These are phyloP conservation scores for Spizellomyces punctatus DNA, from an alignment of 192 early-diverging fungal species.

Conservation along the genomic window DNA sequence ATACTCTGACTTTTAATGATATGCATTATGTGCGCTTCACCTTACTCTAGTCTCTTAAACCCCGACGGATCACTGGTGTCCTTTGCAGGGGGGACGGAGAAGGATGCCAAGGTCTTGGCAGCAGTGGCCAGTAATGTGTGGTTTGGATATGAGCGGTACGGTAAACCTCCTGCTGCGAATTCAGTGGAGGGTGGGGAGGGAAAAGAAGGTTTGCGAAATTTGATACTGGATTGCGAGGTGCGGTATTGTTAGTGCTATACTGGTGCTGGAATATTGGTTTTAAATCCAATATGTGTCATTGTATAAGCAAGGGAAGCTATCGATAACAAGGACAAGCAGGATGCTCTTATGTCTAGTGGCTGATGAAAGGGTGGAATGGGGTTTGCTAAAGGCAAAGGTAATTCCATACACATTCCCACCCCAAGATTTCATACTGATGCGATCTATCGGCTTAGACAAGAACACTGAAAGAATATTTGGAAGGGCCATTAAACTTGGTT, in stretches of 20 bases:
- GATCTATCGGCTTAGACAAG: no score
- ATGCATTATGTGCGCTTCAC: no score
- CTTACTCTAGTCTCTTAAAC: slow-evolving; percentile 36
- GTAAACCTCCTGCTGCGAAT: neutral
- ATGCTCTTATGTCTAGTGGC: slow-evolving; percentile 53
- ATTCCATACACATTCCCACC: no score
- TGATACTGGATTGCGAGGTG: slow-evolving; percentile 44
- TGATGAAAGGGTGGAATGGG: slow-evolving; percentile 43
- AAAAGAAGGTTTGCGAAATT: slow-evolving; percentile 35
- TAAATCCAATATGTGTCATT: neutral
- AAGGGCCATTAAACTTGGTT: no score
- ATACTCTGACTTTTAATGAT: neutral
- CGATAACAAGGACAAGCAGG: slow-evolving; percentile 33
- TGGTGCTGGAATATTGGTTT: neutral
- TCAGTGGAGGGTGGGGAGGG: neutral
- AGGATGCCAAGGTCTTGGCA: slow-evolving; percentile 37
- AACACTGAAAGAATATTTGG: no score
- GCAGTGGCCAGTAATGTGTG: slow-evolving; percentile 47
- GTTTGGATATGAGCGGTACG: slow-evolving; percentile 50
- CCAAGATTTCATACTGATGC: no score
- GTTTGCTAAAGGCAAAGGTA: slow-evolving; percentile 52
- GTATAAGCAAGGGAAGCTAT: slow-evolving; percentile 44
- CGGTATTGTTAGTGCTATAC: neutral
- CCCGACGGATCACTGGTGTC: slow-evolving; percentile 45
- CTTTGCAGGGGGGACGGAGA: slow-evolving; percentile 39